Evolutionary conservation across 1,284 basidiomycete species (phyloP).

Genomic region (Fomitopsis palustris): DNA sequence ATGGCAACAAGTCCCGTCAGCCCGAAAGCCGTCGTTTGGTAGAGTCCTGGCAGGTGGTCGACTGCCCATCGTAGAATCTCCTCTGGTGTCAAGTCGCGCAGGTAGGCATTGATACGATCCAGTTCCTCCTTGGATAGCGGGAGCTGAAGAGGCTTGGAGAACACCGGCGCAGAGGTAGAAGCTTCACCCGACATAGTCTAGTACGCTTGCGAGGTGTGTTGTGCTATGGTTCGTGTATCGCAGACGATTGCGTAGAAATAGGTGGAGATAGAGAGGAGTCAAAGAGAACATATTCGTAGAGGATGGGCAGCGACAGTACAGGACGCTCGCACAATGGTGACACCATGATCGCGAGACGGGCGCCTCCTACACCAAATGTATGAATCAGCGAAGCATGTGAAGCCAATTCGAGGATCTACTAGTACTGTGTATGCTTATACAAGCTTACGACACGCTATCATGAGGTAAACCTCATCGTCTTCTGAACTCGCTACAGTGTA

Average conservation of each 20-base stretch:
- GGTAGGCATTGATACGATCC: conserved; percentile 67
- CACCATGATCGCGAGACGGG: conserved; percentile 10
- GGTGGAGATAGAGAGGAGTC: background rate
- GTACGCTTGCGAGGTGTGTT: background rate
- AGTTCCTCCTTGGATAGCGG: conserved; percentile 67
- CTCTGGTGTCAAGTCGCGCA: conserved; percentile 70
- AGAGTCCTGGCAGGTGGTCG: conserved; percentile 72
- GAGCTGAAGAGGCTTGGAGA: conserved; percentile 50
- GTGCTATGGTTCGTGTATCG: background rate
- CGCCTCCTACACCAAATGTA: background rate
- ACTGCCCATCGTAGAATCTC: conserved; percentile 85
- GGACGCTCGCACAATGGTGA: conserved; percentile 15
- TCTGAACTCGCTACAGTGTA: too few relatives aligned
- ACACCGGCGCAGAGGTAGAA: conserved; percentile 19
- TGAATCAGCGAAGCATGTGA: background rate
- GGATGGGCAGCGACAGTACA: conserved; percentile 6
- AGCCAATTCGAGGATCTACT: too few relatives aligned
- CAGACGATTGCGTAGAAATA: background rate
- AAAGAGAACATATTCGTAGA: conserved; percentile 6
- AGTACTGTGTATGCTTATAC: too few relatives aligned
- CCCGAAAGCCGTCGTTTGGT: conserved; percentile 93
- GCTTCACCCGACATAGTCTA: conserved; percentile 6
- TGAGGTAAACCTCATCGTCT: too few relatives aligned
- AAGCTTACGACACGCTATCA: too few relatives aligned
- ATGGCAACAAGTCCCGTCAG: conserved; percentile 88